Evolutionary conservation across 306 rosid species (phyloP), one percentile per base, ranked within the genome.

Genomic region (Arachis stenosperma): DNA sequence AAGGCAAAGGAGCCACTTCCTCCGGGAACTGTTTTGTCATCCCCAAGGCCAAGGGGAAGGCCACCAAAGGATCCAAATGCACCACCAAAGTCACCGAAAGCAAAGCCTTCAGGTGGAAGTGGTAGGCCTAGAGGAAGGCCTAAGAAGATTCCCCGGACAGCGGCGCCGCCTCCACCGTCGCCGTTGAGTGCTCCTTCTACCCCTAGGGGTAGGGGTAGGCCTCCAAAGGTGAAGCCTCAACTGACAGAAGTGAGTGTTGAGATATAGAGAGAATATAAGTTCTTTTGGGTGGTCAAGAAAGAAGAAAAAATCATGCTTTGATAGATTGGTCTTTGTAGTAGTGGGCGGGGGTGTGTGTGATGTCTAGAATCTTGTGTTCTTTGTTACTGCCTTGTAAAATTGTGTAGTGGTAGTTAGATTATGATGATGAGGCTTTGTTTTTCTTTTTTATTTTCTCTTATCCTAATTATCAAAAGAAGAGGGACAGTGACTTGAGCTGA

Each of bases 81-180:
- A 0, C 79, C 86, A 7, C 90, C 91, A 0, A 90, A 69, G 83
- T 73, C 82, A 1, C 78, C 92, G 1, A 78, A 83, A 79, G 69
- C 84, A 17, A 86, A 81, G 77, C 75, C 76, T 47, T 17, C 86
- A 7, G 9, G 84, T 5, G 92, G 81, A 5, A 79, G 81, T 47
- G 96, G 91, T 1, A 90, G 84, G 50, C 91, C 90, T 0, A 84
- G 98, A 36, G 98, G 98, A 7, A 76, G 98, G 39, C 98, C 97
- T 0, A 88, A 88, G 91, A 93, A 93, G 68, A 78, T 84, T 78
- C 76, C 88, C 0, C 78, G 80, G 9, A 65, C 86, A 1, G 42
- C 75, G 42, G n/a, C 52, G 8, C 0, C 77, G 0, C 36, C 78
- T 1, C 41, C 9, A 2, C 9, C 80, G 2, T 44, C 15, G 5